Evolutionary conservation across 331 rosid species (phyloP).

Genomic region (Malus hybrid): DNA sequence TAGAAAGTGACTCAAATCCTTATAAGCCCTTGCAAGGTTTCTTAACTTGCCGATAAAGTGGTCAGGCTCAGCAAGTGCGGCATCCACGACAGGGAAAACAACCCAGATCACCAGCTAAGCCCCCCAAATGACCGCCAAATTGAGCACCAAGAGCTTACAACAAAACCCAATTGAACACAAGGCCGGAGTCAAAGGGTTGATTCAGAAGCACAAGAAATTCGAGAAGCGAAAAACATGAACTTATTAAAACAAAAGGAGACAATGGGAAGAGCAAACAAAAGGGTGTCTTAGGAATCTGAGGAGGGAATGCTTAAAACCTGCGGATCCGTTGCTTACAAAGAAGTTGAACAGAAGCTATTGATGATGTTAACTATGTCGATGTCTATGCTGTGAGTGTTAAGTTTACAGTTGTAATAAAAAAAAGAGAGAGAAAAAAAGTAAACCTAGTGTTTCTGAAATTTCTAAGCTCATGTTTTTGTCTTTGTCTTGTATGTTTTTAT

Average conservation of each 20-base stretch:
- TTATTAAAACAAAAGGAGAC: background rate
- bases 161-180: no score
- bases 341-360: background rate
- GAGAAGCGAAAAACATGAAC: no score
- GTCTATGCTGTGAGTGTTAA: constrained; percentile 14
- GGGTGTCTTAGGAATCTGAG: background rate
- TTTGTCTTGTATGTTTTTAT: background rate
- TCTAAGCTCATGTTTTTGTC: constrained; percentile 12
- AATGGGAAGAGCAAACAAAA: constrained; percentile 13
- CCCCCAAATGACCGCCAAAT: no score
- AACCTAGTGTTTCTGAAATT: constrained; percentile 8
- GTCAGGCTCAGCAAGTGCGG: no score
- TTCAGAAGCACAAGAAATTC: no score
- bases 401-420: background rate
- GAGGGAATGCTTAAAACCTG: background rate
- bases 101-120: no score
- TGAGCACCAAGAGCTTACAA: no score
- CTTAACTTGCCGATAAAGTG: no score
- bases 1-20: background rate
- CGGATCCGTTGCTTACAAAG: constrained; percentile 42
- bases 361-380: constrained; percentile 18
- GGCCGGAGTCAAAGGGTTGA: background rate
- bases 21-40: no score
- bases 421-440: background rate
- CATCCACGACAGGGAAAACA: no score